A percentile compares a stretch with the other conserved stretches of the same genome.
Conservation (phyloP, 1,284 basidiomycete species). For the Singerocomus inundabilis region DNA sequence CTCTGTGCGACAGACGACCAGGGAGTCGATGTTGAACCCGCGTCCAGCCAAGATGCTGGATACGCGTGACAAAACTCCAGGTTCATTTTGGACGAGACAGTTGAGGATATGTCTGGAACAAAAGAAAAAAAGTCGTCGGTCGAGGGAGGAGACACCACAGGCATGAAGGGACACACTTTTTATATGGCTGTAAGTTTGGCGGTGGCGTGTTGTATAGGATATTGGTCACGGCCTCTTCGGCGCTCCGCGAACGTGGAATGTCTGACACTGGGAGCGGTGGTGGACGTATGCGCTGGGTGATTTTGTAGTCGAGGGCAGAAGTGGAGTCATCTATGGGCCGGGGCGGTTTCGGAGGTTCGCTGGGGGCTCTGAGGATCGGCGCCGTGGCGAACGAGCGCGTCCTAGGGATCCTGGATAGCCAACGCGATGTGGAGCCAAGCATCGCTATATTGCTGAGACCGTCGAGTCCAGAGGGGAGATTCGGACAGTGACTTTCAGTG, state of each 20-base stretch:
- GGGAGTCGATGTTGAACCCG: slow-evolving; percentile 98
- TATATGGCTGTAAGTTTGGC: slow-evolving; percentile 89
- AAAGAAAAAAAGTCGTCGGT: too few species aligned
- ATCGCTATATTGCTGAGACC: slow-evolving; percentile 4
- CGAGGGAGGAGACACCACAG: too few species aligned
- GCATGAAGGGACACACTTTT: slow-evolving; percentile 72
- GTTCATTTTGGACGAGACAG: slow-evolving; percentile 99
- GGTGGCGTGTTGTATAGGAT: slow-evolving; percentile 96
- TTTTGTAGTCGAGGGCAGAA: slow-evolving; percentile 94
- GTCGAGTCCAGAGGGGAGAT: neutral
- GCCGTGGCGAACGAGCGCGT: slow-evolving; percentile 19
- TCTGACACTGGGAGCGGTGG: slow-evolving; percentile 79
- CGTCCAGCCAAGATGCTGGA: slow-evolving; percentile 96
- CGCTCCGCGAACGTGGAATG: slow-evolving; percentile 70
- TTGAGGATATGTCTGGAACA: slow-evolving; percentile 96
- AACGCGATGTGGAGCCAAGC: slow-evolving; percentile 19
- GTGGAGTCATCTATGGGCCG: slow-evolving; percentile 85
- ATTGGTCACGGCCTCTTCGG: slow-evolving; percentile 94
- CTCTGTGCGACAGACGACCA: slow-evolving; percentile 98
- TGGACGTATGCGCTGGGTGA: slow-evolving; percentile 62
- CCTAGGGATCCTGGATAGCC: slow-evolving; percentile 13
- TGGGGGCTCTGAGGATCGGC: slow-evolving; percentile 10
- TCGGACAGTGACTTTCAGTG: too few species aligned
- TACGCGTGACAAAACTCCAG: slow-evolving; percentile 96
- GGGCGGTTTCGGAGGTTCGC: slow-evolving; percentile 51